Percentiles rank a stretch among this genome's conserved stretches.
Conservation (phyloP, 352 stramenopile species). For the Globisporangium lucens region DNA sequence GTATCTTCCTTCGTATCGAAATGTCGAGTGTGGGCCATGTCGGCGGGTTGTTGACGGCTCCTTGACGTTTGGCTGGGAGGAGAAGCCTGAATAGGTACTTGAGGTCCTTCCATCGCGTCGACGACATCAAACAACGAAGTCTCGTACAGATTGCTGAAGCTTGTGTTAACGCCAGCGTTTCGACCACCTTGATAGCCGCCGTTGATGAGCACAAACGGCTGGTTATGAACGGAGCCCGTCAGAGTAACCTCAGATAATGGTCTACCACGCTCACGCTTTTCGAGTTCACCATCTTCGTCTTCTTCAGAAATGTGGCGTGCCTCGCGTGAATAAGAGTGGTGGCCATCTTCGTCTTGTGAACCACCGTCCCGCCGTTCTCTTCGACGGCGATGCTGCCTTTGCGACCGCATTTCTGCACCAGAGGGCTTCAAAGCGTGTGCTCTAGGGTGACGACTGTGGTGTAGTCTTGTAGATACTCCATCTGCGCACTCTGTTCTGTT, state of each 20-base stretch:
- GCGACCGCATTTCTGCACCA: background rate
- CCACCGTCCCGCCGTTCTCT: background rate
- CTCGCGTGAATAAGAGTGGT: background rate
- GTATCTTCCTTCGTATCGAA: background rate
- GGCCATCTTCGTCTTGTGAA: background rate
- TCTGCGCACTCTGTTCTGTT: background rate
- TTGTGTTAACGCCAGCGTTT: background rate
- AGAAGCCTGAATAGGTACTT: background rate
- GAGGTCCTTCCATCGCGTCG: conserved; percentile 32
- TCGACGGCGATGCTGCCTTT: background rate
- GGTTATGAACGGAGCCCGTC: conserved; percentile 6
- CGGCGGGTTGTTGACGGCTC: background rate
- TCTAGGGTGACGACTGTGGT: too few relatives aligned
- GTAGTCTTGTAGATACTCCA: background rate
- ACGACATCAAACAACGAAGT: conserved; percentile 45
- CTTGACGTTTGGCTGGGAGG: background rate
- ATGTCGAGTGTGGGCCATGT: background rate
- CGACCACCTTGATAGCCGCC: background rate
- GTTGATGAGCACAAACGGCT: conserved; percentile 15
- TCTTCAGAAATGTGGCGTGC: background rate
- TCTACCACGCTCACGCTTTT: background rate
- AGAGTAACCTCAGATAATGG: conserved; percentile 9
- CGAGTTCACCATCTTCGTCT: background rate
- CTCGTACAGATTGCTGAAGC: conserved; percentile 36
- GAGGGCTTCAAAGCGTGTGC: background rate